Evolutionary conservation across 495 filamentous ascomycete genomes (phyloP).

Genomic region (Aspergillus sclerotiicarbonarius): DNA sequence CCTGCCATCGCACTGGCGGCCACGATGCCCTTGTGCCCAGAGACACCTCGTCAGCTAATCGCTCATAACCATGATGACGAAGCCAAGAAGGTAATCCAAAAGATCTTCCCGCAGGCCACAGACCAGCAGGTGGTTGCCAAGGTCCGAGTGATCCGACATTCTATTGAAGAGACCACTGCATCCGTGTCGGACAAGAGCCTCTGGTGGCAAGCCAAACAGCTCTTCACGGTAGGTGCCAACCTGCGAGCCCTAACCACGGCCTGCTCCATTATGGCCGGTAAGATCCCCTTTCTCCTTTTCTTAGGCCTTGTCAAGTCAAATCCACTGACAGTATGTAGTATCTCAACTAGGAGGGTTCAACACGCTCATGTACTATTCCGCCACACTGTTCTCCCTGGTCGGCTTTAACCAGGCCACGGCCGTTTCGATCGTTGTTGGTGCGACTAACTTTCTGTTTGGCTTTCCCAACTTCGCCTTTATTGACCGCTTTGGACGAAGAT

Average conservation of each 20-base stretch:
- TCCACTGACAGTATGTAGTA: conserved; percentile 15
- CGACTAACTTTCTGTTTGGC: conserved; percentile 51
- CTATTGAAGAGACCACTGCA: conserved; percentile 31
- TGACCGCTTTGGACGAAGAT: conserved; percentile 44
- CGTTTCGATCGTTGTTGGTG: conserved; percentile 48
- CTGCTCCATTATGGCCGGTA: conserved; percentile 41
- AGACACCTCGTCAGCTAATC: conserved; percentile 50
- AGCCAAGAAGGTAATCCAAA: conserved; percentile 31
- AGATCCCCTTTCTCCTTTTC: conserved; percentile 2
- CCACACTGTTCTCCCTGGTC: conserved; percentile 50
- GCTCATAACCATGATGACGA: conserved; percentile 39
- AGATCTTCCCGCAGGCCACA: conserved; percentile 38
- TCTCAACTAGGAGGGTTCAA: conserved; percentile 46
- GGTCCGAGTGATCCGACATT: conserved; percentile 33
- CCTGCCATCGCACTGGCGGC: conserved; percentile 42
- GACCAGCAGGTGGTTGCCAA: conserved; percentile 38
- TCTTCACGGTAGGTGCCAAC: conserved; percentile 41
- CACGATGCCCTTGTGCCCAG: conserved; percentile 46
- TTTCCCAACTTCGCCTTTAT: conserved; percentile 47
- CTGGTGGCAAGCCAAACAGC: conserved; percentile 40
- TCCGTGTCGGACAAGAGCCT: conserved; percentile 20
- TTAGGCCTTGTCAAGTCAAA: neutral
- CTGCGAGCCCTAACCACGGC: conserved; percentile 45
- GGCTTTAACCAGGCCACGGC: conserved; percentile 50
- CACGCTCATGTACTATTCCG: conserved; percentile 47